Percentiles rank a stretch among this genome's conserved stretches.
These are phyloP conservation scores for Colletotrichum musae DNA, from an alignment of 2,329 filamentous ascomycete species.

Conservation along the genomic window DNA sequence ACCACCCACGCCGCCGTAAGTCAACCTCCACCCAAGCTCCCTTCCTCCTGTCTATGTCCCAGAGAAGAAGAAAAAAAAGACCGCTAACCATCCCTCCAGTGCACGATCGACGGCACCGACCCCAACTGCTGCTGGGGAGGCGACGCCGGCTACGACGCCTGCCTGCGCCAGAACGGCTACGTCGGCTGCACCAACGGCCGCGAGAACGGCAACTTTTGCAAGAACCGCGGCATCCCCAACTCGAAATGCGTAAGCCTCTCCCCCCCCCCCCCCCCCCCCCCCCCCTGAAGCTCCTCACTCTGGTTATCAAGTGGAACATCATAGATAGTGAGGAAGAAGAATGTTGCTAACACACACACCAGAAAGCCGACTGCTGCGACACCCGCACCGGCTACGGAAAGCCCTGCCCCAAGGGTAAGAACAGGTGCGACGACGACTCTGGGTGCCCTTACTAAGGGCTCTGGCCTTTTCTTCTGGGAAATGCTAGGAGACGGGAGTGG, in stretches of 20 bases:
- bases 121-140: conserved; percentile 23
- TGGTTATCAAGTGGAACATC: no score
- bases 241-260: background rate
- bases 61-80: no score
- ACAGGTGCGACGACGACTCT: conserved; percentile 15
- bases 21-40: no score
- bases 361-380: conserved; percentile 22
- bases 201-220: conserved; percentile 9
- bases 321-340: no score
- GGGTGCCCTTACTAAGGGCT: conserved; percentile 4
- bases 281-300: no score
- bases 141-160: conserved; percentile 6
- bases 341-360: no score
- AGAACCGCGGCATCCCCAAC: background rate
- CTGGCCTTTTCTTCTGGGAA: no score
- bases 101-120: conserved; percentile 12
- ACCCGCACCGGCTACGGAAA: conserved; percentile 12
- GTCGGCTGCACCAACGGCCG: conserved; percentile 2
- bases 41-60: no score
- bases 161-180: conserved; percentile 17
- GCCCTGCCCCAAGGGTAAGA: conserved; percentile 22
- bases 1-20: no score
- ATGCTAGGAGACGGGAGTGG: no score
- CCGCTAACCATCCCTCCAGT: background rate
- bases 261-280: no score